These are phyloP conservation scores for Sedum album DNA, from an alignment of 164 flowering plant species.

Conservation along the genomic window DNA sequence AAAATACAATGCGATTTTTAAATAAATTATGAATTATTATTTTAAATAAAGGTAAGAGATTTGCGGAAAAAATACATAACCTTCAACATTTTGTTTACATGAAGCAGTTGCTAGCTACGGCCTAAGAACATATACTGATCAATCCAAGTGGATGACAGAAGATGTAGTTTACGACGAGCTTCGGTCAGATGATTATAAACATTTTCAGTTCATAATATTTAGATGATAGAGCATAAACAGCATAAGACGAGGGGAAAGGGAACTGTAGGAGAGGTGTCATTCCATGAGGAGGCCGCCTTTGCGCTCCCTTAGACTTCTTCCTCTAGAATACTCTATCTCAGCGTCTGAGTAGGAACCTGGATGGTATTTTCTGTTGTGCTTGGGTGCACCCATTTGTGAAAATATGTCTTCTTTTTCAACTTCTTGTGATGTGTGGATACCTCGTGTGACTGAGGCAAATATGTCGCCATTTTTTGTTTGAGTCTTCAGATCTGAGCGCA, in stretches of 20 bases:
- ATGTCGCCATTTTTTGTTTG: not conserved
- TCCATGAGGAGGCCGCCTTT: not conserved
- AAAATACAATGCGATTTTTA: no score
- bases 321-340: not conserved
- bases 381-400: not conserved
- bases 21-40: no score
- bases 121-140: no score
- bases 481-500: not conserved
- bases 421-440: not conserved
- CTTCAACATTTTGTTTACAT: no score
- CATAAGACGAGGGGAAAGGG: not conserved
- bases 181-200: no score
- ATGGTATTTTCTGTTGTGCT: constrained; percentile 18
- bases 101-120: no score
- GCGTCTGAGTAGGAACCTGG: not conserved
- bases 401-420: not conserved
- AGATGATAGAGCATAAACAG: no score
- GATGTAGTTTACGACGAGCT: no score
- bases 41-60: no score
- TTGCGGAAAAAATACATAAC: no score
- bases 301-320: not conserved
- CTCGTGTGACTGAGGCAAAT: not conserved
- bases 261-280: not conserved
- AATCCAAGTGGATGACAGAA: no score
- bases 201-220: no score